These are phyloP conservation scores for Rhodomyrtus tomentosa DNA, from an alignment of 345 rosid species.

Conservation along the genomic window DNA sequence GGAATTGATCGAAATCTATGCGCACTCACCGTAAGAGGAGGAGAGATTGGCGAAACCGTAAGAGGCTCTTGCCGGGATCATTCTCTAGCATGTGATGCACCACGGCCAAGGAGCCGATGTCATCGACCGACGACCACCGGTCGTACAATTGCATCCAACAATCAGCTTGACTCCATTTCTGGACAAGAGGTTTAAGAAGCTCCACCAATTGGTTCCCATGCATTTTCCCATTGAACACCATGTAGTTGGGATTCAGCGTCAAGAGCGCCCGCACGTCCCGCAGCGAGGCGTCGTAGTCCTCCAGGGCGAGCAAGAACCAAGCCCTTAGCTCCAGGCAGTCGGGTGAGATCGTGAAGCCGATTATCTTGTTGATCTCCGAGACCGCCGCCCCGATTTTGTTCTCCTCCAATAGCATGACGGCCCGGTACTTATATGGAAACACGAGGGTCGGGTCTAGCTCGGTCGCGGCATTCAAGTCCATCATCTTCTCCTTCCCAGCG, in stretches of 20 bases:
- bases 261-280: slow-evolving; percentile 74
- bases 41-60: slow-evolving; percentile 87
- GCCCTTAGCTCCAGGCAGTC: slow-evolving; percentile 89
- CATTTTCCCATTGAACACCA: slow-evolving; percentile 64
- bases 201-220: slow-evolving; percentile 66
- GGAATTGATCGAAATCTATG: neutral
- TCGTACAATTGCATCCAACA: slow-evolving; percentile 97
- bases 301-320: slow-evolving; percentile 66
- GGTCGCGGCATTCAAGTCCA: slow-evolving; percentile 62
- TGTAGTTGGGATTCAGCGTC: slow-evolving; percentile 71
- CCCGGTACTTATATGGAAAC: slow-evolving; percentile 79
- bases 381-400: slow-evolving; percentile 57
- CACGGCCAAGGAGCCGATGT: slow-evolving; percentile 87
- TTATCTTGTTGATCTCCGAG: slow-evolving; percentile 65
- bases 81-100: slow-evolving; percentile 85
- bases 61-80: slow-evolving; percentile 83
- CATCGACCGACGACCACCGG: slow-evolving; percentile 93
- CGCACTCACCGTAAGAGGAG: slow-evolving; percentile 58
- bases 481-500: slow-evolving; percentile 55
- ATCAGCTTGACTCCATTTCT: slow-evolving; percentile 77
- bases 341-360: slow-evolving; percentile 67
- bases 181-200: slow-evolving; percentile 59
- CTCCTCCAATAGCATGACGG: slow-evolving; percentile 64
- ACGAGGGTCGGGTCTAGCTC: slow-evolving; percentile 79
- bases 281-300: slow-evolving; percentile 75